A percentile compares a stretch with the other conserved stretches of the same genome.
These are phyloP conservation scores for Suaeda aralocaspica DNA, from an alignment of 148 eudicot genomes.

Conservation along the genomic window DNA sequence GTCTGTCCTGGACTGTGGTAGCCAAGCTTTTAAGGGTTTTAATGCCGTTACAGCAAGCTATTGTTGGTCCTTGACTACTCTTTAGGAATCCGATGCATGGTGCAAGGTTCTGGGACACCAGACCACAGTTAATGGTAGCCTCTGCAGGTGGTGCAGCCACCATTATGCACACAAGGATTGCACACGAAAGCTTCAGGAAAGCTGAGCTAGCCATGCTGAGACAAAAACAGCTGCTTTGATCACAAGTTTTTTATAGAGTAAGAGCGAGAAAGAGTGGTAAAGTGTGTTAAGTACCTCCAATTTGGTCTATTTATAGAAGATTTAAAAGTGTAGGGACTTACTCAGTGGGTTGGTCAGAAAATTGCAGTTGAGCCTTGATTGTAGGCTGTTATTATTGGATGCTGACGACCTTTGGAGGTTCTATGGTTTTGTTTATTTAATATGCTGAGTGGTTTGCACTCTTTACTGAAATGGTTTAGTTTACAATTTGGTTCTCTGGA, in stretches of 20 bases:
- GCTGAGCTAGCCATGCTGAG: constrained; percentile 15
- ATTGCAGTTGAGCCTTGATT: constrained; percentile 10
- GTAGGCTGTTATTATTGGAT: constrained; percentile 4
- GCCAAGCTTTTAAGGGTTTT: constrained; percentile 28
- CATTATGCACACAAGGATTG: constrained; percentile 26
- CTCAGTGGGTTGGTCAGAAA: not conserved
- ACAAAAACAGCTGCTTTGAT: not conserved
- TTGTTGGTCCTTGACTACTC: constrained; percentile 4
- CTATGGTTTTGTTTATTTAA: not conserved
- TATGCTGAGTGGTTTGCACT: not conserved
- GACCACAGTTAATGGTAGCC: constrained; percentile 34
- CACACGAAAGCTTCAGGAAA: constrained; percentile 12
- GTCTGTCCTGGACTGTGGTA: constrained; percentile 25
- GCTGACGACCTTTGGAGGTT: too few relatives aligned
- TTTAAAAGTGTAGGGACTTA: not conserved
- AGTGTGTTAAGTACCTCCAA: not conserved
- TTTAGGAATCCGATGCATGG: constrained; percentile 35
- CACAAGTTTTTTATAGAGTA: not conserved
- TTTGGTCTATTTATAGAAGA: constrained; percentile 9
- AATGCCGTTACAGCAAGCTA: constrained; percentile 28
- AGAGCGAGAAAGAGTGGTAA: not conserved
- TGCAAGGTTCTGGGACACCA: constrained; percentile 9
- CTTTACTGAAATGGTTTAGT: not conserved
- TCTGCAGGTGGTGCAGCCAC: constrained; percentile 28
- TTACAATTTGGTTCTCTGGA: not conserved